Percentiles rank a stretch among this genome's conserved stretches.
Conservation (phyloP, 2,329 filamentous ascomycete genomes). For the Pseudocercospora vitis region DNA sequence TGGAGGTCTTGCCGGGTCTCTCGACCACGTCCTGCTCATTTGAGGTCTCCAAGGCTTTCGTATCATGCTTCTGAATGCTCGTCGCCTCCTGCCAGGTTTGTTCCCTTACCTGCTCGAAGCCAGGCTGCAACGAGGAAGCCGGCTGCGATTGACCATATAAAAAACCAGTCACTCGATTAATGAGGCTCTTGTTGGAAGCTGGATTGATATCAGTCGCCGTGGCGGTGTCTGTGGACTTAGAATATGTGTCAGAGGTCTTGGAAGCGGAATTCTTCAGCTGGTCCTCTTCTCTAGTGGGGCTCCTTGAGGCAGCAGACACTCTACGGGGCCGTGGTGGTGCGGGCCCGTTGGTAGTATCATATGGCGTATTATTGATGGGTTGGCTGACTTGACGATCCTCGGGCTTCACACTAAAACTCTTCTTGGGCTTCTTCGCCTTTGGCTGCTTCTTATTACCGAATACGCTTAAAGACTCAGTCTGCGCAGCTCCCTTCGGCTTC, state of each 20-base stretch:
- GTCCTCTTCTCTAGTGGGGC: no score
- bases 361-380: no score
- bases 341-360: no score
- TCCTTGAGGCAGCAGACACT: no score
- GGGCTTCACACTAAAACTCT: constrained; percentile 1
- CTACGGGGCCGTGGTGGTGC: no score
- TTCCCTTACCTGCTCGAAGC: background rate
- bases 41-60: background rate
- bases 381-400: no score
- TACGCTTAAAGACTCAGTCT: constrained; percentile 39
- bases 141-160: background rate
- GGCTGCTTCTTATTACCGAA: constrained; percentile 32
- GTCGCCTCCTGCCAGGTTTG: background rate
- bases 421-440: constrained; percentile 23
- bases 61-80: background rate
- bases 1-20: no score
- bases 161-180: background rate
- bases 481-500: constrained; percentile 38
- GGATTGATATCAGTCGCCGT: no score
- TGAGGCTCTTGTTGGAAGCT: background rate
- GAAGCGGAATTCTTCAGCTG: no score
- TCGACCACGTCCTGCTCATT: background rate
- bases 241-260: no score
- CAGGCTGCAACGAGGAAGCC: background rate
- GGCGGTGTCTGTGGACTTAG: no score